Evolutionary conservation across 495 filamentous ascomycete genomes (phyloP), one percentile per base, ranked within the genome.

Genomic region (Penicillium chermesinum): DNA sequence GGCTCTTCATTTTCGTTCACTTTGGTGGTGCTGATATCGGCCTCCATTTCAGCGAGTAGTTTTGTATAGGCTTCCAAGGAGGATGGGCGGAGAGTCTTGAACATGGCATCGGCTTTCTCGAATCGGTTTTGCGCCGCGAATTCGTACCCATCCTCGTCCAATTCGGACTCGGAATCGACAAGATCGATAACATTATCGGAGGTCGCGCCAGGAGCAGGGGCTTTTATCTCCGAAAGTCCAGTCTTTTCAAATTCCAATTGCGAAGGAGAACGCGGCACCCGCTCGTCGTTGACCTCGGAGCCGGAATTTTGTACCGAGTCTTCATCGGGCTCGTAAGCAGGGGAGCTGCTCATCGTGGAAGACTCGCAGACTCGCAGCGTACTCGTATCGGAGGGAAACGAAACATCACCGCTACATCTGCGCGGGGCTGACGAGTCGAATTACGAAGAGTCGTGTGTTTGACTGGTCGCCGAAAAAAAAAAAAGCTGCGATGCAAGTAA

Each of bases 31-130:
- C 49, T 19, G 21, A 64, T 64, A 20, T 78, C 72, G 0, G 58
- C 27, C 38, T 84, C 74, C 19, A 75, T 75, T 7, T 74, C 63
- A 50, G 82, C 83, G 0, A 89, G 65, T 0, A 89, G 59, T n/a
- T 62, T 50, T 13, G 79, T 64, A 56, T 90, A 91, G 10, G 50
- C 46, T 17, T 54, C 55, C 12, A 68, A 34, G 15, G 43, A 41
- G 9, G 14, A 38, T 1, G 38, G 36, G 8, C 38, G 33, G 14
- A 55, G n/a, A 34, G 20, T n/a, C n/a, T 41, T 13, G 41, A 49
- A 25, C 39, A 44, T 35, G 15, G 32, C 36, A 50, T 55, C 3
- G 1, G 36, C 17, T 13, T 18, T 14, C 7, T 38, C 48, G 39
- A 33, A 48, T 20, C 49, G 48, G 35, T 43, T 43, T 17, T 49